These are phyloP conservation scores for Glaciozyma antarctica DNA, from an alignment of 768 basidiomycete genomes.

Conservation along the genomic window DNA sequence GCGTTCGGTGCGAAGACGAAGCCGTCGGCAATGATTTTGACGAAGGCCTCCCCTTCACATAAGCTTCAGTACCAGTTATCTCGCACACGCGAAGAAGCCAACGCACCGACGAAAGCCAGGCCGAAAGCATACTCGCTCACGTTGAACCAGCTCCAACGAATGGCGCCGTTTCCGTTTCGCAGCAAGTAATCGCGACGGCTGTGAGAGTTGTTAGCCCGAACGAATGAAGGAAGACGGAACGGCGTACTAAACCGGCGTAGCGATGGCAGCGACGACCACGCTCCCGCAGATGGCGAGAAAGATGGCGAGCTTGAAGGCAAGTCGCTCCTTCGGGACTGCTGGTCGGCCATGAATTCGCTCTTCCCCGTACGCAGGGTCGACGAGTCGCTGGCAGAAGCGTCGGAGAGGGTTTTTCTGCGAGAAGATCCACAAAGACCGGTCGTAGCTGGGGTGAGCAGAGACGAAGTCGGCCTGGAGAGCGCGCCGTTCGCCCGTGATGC, in stretches of 20 bases:
- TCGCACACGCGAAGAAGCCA: neutral
- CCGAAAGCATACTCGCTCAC: conserved; percentile 66
- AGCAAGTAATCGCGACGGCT: conserved; percentile 57
- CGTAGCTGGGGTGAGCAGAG: conserved; percentile 74
- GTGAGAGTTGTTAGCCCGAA: too few species aligned
- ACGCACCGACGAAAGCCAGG: conserved; percentile 39
- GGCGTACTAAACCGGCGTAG: conserved; percentile 60
- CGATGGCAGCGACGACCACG: conserved; percentile 69
- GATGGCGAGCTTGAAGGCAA: conserved; percentile 64
- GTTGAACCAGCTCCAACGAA: conserved; percentile 75
- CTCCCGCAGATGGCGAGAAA: conserved; percentile 68
- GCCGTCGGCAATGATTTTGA: conserved; percentile 89
- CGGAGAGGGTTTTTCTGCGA: conserved; percentile 67
- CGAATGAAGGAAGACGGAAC: too few species aligned
- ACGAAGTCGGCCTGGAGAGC: conserved; percentile 81
- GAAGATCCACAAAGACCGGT: conserved; percentile 82
- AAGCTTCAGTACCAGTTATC: conserved; percentile 40
- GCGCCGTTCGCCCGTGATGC: conserved; percentile 50
- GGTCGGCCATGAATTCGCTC: conserved; percentile 77
- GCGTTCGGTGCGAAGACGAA: conserved; percentile 84
- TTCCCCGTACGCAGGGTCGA: conserved; percentile 62
- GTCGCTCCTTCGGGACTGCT: conserved; percentile 55
- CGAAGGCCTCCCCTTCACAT: conserved; percentile 61
- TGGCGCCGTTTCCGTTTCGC: conserved; percentile 49
- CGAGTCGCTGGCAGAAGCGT: conserved; percentile 66